Evolutionary conservation across 1,284 basidiomycete genomes (phyloP), one percentile per base, ranked within the genome.

Genomic region (Ceratobasidium sp.): DNA sequence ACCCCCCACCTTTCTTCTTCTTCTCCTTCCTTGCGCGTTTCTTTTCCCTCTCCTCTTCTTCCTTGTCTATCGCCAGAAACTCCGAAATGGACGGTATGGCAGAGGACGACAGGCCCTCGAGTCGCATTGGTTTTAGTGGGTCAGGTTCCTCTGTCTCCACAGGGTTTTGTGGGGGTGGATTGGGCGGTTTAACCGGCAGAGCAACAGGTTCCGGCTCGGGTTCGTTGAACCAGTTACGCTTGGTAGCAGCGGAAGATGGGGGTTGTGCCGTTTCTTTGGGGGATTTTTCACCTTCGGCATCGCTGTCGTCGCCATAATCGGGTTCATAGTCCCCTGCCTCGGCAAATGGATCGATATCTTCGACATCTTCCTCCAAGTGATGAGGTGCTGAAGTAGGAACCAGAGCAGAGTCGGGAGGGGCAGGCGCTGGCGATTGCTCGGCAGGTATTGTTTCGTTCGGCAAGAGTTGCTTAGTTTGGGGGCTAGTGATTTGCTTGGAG

Each of bases 261-360:
- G 39, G 11, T 34, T 13, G 37, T 19, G 49, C 19, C 37, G 48
- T 39, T 19, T 69, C 46, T 24, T 65, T 64, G 9, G 58, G 31
- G 24, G 43, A 75, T 7, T 79, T 76, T n/a, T 80, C 79, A 1
- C 78, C 76, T 11, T 76, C 77, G 53, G 78, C 79, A 14, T 79
- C 80, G n/a, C 86, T 89, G 7, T 87, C 80, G 61, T 87, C 86
- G 11, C 69, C 69, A 39, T 61, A 72, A 16, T 92, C 79, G 1
- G 91, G 93, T 66, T 90, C 85, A 81, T 97, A 98, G 53, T 94
- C 92, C 8, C 91, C 94, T 0, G 88, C 94, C 65, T 86, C 95
- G 0, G 89, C 92, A 81, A 98, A 98, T 73, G 97, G 97, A 75
- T 87, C 85, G 6, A 74, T 22, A n/a, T 84, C 84, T 34, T 85